Conservation (phyloP, 2,329 filamentous ascomycete species). For the Elsinoe ampelina region DNA sequence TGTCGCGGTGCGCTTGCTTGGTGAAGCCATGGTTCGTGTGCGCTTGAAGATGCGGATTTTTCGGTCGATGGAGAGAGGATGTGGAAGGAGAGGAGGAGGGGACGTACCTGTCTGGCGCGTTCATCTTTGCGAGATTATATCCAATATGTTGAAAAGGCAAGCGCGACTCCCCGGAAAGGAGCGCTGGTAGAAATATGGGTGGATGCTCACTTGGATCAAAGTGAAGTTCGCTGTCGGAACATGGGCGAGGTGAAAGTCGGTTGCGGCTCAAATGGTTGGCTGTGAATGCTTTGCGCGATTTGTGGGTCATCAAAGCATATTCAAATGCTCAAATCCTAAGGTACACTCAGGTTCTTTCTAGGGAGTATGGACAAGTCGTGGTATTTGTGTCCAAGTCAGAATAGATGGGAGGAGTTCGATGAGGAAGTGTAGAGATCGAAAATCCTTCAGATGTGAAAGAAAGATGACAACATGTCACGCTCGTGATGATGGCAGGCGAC, state of each 20-base stretch:
- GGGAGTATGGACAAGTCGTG: no score
- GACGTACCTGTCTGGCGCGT: slow-evolving; percentile 45
- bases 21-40: not conserved
- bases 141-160: slow-evolving; percentile 3
- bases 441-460: no score
- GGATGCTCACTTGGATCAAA: not conserved
- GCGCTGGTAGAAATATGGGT: not conserved
- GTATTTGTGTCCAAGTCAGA: no score
- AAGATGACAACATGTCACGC: no score
- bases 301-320: not conserved
- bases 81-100: slow-evolving; percentile 9
- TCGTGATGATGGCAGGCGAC: no score
- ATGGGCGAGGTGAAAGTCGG: not conserved
- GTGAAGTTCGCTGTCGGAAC: not conserved
- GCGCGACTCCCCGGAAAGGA: slow-evolving; percentile 1
- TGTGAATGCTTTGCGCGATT: not conserved
- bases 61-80: slow-evolving; percentile 5
- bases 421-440: no score
- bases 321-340: no score
- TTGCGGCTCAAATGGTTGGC: slow-evolving; percentile 4
- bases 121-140: slow-evolving; percentile 33
- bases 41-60: slow-evolving; percentile 2
- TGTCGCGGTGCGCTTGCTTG: slow-evolving; percentile 9
- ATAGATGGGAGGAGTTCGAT: no score
- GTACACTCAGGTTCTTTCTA: not conserved